Evolutionary conservation across 345 rosid genomes (phyloP).

Genomic region (Atalantia buxifolia): DNA sequence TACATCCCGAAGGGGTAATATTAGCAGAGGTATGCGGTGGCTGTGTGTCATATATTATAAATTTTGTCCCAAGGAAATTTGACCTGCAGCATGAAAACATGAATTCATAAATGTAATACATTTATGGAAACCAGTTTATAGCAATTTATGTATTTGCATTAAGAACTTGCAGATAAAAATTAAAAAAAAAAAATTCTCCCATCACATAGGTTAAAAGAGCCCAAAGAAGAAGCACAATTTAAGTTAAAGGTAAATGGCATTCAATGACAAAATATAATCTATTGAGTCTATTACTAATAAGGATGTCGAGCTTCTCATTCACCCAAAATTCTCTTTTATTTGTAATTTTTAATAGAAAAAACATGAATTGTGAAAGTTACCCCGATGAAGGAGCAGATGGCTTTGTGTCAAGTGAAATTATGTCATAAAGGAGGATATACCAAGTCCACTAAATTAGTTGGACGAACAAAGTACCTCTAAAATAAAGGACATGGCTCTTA

Average conservation of each 20-base stretch:
- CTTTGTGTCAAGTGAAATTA: not conserved
- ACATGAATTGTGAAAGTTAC: not conserved
- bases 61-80: slow-evolving; percentile 67
- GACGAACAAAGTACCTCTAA: not conserved
- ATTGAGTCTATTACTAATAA: not conserved
- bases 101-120: not conserved
- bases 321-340: not conserved
- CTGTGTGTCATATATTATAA: slow-evolving; percentile 60
- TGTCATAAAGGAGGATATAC: too few species aligned
- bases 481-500: not conserved
- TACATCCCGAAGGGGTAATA: slow-evolving; percentile 30
- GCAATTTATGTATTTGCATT: not conserved
- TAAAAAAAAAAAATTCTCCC: not conserved
- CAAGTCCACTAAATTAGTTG: not conserved
- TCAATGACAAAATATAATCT: not conserved
- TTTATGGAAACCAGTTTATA: not conserved
- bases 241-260: not conserved
- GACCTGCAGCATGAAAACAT: slow-evolving; percentile 37
- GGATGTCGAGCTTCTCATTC: not conserved
- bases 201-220: not conserved
- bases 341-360: not conserved
- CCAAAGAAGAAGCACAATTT: not conserved
- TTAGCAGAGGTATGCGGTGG: slow-evolving; percentile 34
- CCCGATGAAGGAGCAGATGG: not conserved
- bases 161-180: not conserved